Evolutionary conservation across 2,329 filamentous ascomycete species (phyloP).

Genomic region (Huntiella savannae): DNA sequence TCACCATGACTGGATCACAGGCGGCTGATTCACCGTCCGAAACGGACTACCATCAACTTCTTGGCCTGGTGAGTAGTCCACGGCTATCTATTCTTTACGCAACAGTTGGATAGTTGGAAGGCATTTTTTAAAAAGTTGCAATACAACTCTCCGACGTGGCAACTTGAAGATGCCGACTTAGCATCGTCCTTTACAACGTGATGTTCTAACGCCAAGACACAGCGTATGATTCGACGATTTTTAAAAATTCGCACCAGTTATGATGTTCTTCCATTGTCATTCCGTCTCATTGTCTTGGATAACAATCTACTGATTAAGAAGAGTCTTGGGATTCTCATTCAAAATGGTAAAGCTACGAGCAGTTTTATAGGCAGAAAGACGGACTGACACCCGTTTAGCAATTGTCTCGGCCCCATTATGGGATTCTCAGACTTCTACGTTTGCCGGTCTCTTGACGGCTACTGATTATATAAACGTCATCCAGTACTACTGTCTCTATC

Average conservation of each 20-base stretch:
- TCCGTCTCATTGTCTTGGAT: constrained; percentile 88
- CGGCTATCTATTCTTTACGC: not conserved
- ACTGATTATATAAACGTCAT: constrained; percentile 98
- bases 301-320: constrained; percentile 92
- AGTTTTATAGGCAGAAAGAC: not conserved
- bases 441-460: constrained; percentile 83
- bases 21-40: constrained; percentile 22
- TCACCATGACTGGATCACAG: constrained; percentile 5
- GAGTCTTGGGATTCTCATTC: constrained; percentile 82
- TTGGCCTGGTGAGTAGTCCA: constrained; percentile 46
- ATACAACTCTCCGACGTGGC: not conserved
- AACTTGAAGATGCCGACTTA: not conserved
- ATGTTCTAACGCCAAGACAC: constrained; percentile 12
- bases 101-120: not conserved
- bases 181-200: not conserved
- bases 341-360: constrained; percentile 49
- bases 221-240: constrained; percentile 88
- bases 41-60: constrained; percentile 57
- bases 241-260: constrained; percentile 92
- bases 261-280: constrained; percentile 90
- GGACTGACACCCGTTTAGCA: constrained; percentile 29
- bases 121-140: not conserved
- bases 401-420: constrained; percentile 95
- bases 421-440: constrained; percentile 84
- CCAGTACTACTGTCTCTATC: constrained; percentile 97